A percentile compares a stretch with the other conserved stretches of the same genome.
These are phyloP conservation scores for Monosporascus sp. DNA, from an alignment of 2,329 filamentous ascomycete genomes.

Conservation along the genomic window DNA sequence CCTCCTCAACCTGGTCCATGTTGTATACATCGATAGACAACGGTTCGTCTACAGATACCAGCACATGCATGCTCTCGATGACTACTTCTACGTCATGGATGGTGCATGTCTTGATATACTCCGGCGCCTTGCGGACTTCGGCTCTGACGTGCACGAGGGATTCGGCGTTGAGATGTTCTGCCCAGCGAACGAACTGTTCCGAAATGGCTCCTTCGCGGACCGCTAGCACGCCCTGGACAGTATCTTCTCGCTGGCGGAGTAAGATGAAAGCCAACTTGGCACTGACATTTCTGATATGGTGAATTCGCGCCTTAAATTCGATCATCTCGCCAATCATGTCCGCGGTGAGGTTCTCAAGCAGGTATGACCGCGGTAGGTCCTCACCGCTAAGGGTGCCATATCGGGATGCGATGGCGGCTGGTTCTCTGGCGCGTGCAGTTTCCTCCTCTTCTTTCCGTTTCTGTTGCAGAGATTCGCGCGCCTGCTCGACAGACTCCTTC, in stretches of 20 bases:
- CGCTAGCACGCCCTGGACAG: conserved; percentile 75
- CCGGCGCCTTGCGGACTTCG: conserved; percentile 65
- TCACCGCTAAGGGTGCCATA: conserved; percentile 27
- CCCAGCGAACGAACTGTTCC: conserved; percentile 78
- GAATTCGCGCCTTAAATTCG: conserved; percentile 65
- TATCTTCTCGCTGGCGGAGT: conserved; percentile 76
- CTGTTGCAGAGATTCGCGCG: conserved; percentile 26
- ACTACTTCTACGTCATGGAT: conserved; percentile 73
- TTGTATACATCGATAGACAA: conserved; percentile 47
- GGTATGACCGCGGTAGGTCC: conserved; percentile 37
- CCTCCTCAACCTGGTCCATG: conserved; percentile 32
- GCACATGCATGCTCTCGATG: conserved; percentile 50
- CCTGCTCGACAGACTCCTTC: conserved; percentile 28
- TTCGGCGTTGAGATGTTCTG: conserved; percentile 74
- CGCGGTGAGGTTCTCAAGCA: conserved; percentile 27
- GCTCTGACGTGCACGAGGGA: conserved; percentile 74
- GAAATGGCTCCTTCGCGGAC: conserved; percentile 54
- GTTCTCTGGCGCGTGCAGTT: conserved; percentile 19
- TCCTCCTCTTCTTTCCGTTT: conserved; percentile 32
- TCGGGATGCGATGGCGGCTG: conserved; percentile 17
- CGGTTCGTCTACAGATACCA: conserved; percentile 42
- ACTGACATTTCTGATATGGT: conserved; percentile 77
- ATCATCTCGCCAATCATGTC: conserved; percentile 54
- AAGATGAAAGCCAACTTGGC: conserved; percentile 79
- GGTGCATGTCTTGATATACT: conserved; percentile 69